Evolutionary conservation across 345 rosid species (phyloP), one percentile per base, ranked within the genome.

Genomic region (Moricandia arvensis): DNA sequence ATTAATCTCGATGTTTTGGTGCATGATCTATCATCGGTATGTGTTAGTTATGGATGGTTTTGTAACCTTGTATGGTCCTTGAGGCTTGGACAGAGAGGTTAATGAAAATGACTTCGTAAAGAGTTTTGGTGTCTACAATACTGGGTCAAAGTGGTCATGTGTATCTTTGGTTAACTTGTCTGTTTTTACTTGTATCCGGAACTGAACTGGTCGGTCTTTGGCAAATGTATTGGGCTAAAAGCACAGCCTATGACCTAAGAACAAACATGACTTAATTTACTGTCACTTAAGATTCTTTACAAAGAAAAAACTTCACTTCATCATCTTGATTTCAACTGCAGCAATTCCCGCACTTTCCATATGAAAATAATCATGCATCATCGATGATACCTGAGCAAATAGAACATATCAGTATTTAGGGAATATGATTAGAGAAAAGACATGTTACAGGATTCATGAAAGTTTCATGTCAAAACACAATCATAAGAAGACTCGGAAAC

Each of bases 361-460:
- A 15, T 11, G 54, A 68, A 12, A 4, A 17, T 6, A 55, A 37
- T 76, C 37, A 76, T 69, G 80, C 75, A 69, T 76, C 80, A 76
- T 76, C 80, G 8, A 35, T 69, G 58, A 55, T 53, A 69, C 18
- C 80, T 76, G 80, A 63, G 37, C 0, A 33, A 33, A 66, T n/a
- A 30, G 59, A 74, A 21, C 18, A 43, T n/a, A 74, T 74, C 66
- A 74, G 58, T 17, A 62, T 12, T 38, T 2, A 35, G 43, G 33
- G 37, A 45, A 67, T 3, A 37, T 15, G 38, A 47, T 11, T 2
- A 11, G 49, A 45, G 37, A 58, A 59, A 45, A 66, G 30, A 49
- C 18, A 6, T 58, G 58, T 41, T 67, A 49, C 24, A 59, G 24
- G 43, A 57, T 66, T 74, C 59, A 31, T 30, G 8, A 13, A 34